A percentile compares a stretch with the other conserved stretches of the same genome.
phyloP scores from a whole-genome alignment of 2,329 filamentous ascomycete species.

The Sporothrix sp. region DNA sequence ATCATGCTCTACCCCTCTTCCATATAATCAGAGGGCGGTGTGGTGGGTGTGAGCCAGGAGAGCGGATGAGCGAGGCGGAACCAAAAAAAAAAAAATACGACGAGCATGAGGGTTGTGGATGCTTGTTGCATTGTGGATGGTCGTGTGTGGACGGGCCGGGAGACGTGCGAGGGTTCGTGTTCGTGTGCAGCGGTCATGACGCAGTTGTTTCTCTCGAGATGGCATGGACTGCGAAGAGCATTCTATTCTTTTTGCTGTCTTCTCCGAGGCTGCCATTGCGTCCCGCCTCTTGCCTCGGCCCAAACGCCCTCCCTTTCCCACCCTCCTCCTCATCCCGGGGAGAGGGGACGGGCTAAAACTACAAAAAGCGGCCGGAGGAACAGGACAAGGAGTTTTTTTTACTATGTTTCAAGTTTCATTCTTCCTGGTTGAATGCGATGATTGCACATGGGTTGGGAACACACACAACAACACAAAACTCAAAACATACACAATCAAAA shows the following conservation, averaged over 20 bases:
- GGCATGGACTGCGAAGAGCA: no score
- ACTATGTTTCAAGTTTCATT: conserved; percentile 10
- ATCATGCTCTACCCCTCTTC: conserved; percentile 97
- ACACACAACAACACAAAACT: conserved; percentile 2
- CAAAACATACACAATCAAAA: neutral
- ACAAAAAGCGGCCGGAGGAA: neutral
- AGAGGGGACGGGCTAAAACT: neutral
- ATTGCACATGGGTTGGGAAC: conserved; percentile 11
- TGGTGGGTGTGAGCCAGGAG: neutral
- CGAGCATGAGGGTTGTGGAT: no score
- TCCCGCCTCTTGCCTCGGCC: neutral
- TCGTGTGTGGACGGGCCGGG: no score
- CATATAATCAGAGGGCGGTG: conserved; percentile 59
- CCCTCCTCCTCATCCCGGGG: neutral
- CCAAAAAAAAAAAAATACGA: no score
- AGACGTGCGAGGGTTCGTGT: no score
- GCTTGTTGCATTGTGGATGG: neutral
- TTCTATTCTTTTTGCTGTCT: no score
- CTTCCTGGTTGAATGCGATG: conserved; percentile 13
- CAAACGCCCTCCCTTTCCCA: neutral
- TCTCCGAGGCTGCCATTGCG: no score
- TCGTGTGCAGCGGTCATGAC: no score
- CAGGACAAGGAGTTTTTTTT: conserved; percentile 8
- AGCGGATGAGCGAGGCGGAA: neutral
- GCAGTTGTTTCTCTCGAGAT: no score